Percentiles rank a stretch among this genome's conserved stretches.
phyloP scores from a whole-genome alignment of 2,329 filamentous ascomycete genomes.

The Verticillium klebahnii region DNA sequence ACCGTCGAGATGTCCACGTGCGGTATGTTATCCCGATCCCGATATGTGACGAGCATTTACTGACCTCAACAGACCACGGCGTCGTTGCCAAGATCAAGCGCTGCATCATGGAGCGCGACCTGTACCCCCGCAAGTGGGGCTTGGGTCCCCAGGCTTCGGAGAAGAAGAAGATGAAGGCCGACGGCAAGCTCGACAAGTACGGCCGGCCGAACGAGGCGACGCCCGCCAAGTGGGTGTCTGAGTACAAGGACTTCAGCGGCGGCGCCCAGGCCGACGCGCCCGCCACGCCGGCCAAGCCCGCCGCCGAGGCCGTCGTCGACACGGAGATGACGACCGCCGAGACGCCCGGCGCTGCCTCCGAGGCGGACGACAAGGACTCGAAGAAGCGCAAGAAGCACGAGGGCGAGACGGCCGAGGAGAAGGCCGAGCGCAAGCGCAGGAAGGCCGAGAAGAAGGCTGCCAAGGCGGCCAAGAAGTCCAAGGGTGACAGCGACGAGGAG shows the following conservation, averaged over 20 bases:
- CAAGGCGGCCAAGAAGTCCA: conserved; percentile 51
- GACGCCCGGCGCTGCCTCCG: conserved; percentile 30
- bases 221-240: conserved; percentile 84
- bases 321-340: conserved; percentile 11
- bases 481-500: conserved; percentile 46
- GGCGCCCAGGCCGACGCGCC: conserved; percentile 40
- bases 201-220: conserved; percentile 90
- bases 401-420: conserved; percentile 67
- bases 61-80: conserved; percentile 63
- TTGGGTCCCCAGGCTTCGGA: conserved; percentile 87
- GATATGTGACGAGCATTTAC: not conserved
- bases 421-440: conserved; percentile 55
- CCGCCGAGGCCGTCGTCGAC: conserved; percentile 34
- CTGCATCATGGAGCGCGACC: conserved; percentile 98
- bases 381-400: conserved; percentile 80
- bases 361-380: conserved; percentile 46
- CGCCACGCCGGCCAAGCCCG: conserved; percentile 34
- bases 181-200: conserved; percentile 97
- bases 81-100: conserved; percentile 99
- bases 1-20: conserved; percentile 95
- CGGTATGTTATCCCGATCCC: conserved; percentile 13
- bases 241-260: conserved; percentile 86
- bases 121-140: conserved; percentile 96
- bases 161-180: conserved; percentile 99
- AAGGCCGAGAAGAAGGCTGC: conserved; percentile 58